Conservation (phyloP, 441 rosid species). For the Eruca vesicaria region DNA sequence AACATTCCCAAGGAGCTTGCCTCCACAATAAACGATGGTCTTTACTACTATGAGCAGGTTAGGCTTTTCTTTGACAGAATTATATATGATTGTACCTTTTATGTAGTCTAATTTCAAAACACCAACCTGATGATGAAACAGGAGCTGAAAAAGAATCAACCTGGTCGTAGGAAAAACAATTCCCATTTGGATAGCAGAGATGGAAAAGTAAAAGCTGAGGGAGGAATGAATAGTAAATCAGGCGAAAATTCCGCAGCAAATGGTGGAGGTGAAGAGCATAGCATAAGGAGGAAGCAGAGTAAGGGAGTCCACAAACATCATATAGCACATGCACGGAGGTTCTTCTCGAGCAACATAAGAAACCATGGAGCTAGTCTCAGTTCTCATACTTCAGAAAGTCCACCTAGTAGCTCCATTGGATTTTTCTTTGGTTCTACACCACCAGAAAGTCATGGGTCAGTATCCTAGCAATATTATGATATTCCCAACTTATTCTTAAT, state of each 20-base stretch:
- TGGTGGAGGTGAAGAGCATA: slow-evolving; percentile 59
- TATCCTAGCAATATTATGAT: slow-evolving; percentile 24
- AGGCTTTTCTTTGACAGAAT: neutral
- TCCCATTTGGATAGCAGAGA: slow-evolving; percentile 56
- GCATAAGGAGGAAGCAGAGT: slow-evolving; percentile 61
- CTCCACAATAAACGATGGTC: slow-evolving; percentile 86
- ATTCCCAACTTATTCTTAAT: slow-evolving; percentile 8
- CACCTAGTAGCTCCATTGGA: slow-evolving; percentile 92
- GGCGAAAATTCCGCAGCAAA: slow-evolving; percentile 47
- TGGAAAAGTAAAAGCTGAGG: slow-evolving; percentile 44
- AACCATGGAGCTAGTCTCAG: slow-evolving; percentile 47
- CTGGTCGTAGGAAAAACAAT: slow-evolving; percentile 50
- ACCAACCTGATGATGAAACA: slow-evolving; percentile 32
- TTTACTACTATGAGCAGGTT: slow-evolving; percentile 94
- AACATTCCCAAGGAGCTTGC: slow-evolving; percentile 77
- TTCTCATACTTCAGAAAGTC: slow-evolving; percentile 71
- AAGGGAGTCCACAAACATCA: slow-evolving; percentile 67
- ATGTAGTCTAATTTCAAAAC: slow-evolving; percentile 11
- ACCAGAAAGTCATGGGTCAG: slow-evolving; percentile 89
- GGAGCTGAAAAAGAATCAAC: slow-evolving; percentile 73
- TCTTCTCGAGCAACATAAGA: slow-evolving; percentile 81
- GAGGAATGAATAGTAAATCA: slow-evolving; percentile 44
- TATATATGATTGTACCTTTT: slow-evolving; percentile 1
- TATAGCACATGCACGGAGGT: slow-evolving; percentile 61
- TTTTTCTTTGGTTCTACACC: slow-evolving; percentile 96